phyloP scores from a whole-genome alignment of 352 stramenopile species.

The Hyaloperonospora arabidopsidis region DNA sequence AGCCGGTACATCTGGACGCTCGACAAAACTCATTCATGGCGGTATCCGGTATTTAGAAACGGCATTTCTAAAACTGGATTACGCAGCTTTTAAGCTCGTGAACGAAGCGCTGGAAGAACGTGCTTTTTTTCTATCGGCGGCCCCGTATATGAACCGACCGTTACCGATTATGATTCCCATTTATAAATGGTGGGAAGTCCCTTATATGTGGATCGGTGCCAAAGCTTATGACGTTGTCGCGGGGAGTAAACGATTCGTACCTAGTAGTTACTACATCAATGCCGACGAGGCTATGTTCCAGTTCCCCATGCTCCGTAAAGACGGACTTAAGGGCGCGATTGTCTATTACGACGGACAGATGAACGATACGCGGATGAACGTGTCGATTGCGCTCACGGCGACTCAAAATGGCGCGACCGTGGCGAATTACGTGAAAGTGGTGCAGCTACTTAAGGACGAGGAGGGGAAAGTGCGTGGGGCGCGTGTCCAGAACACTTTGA shows the following conservation, averaged over 20 bases:
- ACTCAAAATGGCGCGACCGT: conserved; percentile 89
- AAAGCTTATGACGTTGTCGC: conserved; percentile 92
- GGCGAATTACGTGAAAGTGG: conserved; percentile 89
- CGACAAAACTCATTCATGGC: conserved; percentile 94
- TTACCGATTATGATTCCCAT: conserved; percentile 95
- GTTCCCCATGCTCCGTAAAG: conserved; percentile 90
- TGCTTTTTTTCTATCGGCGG: conserved; percentile 87
- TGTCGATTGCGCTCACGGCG: conserved; percentile 91
- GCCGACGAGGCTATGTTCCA: conserved; percentile 88
- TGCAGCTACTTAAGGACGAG: conserved; percentile 79
- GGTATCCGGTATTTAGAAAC: conserved; percentile 93
- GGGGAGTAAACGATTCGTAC: conserved; percentile 82
- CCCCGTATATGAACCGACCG: conserved; percentile 91
- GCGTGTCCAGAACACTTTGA: conserved; percentile 83
- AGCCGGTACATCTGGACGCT: conserved; percentile 87
- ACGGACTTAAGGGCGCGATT: conserved; percentile 88
- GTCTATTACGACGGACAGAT: conserved; percentile 90
- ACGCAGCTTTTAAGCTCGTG: conserved; percentile 85
- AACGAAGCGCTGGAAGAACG: conserved; percentile 90
- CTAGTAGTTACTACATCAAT: conserved; percentile 86
- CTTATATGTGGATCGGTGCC: conserved; percentile 90
- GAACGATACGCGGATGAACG: conserved; percentile 93
- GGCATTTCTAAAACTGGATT: conserved; percentile 90
- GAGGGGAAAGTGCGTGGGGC: conserved; percentile 82
- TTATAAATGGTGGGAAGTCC: conserved; percentile 93